Base-by-base conservation (phyloP, 495 filamentous ascomycete genomes). In the Trichodelitschia bisporula region DNA sequence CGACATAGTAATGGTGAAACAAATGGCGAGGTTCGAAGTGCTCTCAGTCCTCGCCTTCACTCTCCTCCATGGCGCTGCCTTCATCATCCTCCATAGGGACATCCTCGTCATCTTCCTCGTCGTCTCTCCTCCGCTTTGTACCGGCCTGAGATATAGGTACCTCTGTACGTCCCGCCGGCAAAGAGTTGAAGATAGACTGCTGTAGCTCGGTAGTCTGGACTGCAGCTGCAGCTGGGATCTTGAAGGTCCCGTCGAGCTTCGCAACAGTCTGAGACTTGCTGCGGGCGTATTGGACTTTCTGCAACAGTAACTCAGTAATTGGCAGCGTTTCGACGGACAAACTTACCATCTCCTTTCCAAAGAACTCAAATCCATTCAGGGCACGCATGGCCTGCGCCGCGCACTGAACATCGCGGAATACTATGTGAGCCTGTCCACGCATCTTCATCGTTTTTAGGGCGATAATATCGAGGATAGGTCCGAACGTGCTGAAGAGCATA, bases 371-470 rank as follows among this genome's bases (percentile, higher is more conserved):
- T 0, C 78, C 79, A 40, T 95, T 72, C 16, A 91, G 55, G 18
- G 76, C 67, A 32, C 83, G 60, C 69, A 95, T 73, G 2, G 86
- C 86, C 43, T 89, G 77, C 18, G 82, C 86, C 27, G 78, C 80
- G 2, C 72, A 63, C 34, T 84, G 72, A 9, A 83, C 55, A 45
- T 99, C 86, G 35, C 75, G 67, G 49, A 78, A 93, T 2, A 83
- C 77, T 28, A 99, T 58, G 45, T 93, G 83, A 30, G 86, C 89
- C 49, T 95, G 86, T 2, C 86, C 86, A 20, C 89, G 75, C 74
- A 91, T 83, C 53, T 80, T 82, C 42, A 56, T 57, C 0, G 77
- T 86, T 51, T 77, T 82, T 42, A 92, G 58, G 19, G 77, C 74
- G 19, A 90, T 75, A n/a, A 99, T 70, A 45, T 95, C 86, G 29